Conservation (phyloP, 148 eudicot genomes). For the Silene latifolia region DNA sequence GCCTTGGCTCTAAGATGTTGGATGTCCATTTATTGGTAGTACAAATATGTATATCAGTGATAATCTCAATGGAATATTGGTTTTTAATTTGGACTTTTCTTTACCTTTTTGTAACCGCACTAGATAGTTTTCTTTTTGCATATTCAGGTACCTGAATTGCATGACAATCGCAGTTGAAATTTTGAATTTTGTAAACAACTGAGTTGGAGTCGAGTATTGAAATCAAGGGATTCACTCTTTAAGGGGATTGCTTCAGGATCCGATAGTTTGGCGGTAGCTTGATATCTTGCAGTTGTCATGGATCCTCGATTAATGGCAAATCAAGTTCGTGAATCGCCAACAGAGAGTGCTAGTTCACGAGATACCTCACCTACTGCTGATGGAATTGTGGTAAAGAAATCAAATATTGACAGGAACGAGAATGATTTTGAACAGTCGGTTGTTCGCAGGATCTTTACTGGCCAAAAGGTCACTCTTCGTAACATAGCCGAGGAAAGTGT, state of each 20-base stretch:
- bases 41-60: background rate
- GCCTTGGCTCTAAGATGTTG: background rate
- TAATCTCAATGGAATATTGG: background rate
- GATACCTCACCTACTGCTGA: slow-evolving; percentile 86
- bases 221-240: background rate
- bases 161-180: background rate
- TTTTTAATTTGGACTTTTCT: background rate
- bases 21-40: background rate
- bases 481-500: slow-evolving; percentile 53
- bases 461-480: slow-evolving; percentile 67
- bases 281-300: slow-evolving; percentile 17
- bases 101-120: background rate
- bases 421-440: slow-evolving; percentile 88
- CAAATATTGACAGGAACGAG: slow-evolving; percentile 68
- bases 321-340: slow-evolving; percentile 73
- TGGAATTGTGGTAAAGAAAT: slow-evolving; percentile 57
- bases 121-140: background rate
- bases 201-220: too few relatives aligned
- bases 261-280: background rate
- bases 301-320: slow-evolving; percentile 53
- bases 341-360: slow-evolving; percentile 94
- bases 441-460: slow-evolving; percentile 54
- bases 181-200: background rate
- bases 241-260: background rate
- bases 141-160: slow-evolving; percentile 13